These are phyloP conservation scores for Rheum nobile DNA, from an alignment of 148 eudicot genomes.

Conservation along the genomic window DNA sequence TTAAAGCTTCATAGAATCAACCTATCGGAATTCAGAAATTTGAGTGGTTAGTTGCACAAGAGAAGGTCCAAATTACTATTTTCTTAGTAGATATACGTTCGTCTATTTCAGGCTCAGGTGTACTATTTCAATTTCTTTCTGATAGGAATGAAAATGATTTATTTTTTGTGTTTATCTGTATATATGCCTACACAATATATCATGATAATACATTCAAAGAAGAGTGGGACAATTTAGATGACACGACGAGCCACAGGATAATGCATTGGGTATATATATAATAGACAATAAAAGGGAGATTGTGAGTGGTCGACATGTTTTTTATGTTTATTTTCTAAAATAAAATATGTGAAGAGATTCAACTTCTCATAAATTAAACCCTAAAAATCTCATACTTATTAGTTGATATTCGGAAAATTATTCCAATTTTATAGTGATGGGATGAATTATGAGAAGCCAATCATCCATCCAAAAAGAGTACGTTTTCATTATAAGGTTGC, in stretches of 20 bases:
- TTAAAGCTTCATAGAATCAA: too few species aligned
- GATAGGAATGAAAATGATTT: not conserved
- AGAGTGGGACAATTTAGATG: not conserved
- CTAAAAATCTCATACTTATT: not conserved
- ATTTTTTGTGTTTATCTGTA: not conserved
- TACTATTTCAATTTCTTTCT: not conserved
- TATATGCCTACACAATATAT: not conserved
- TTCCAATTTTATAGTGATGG: not conserved
- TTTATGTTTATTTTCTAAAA: not conserved
- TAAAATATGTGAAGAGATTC: not conserved
- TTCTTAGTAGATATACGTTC: too few species aligned
- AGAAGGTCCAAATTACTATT: too few species aligned
- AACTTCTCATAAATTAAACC: not conserved
- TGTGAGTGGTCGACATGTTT: constrained; percentile 2
- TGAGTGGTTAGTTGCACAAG: too few species aligned
- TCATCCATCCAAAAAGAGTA: not conserved
- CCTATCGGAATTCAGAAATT: too few species aligned
- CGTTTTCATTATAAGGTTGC: not conserved
- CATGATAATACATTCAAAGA: not conserved
- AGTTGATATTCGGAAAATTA: not conserved
- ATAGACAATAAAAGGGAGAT: too few species aligned
- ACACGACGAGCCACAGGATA: not conserved
- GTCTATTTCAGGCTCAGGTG: too few species aligned
- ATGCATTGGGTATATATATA: too few species aligned
- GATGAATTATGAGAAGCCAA: not conserved